A percentile compares a stretch with the other conserved stretches of the same genome.
Evolutionary conservation across 345 rosid species (phyloP).

Genomic region (Cardiospermum halicacabum): DNA sequence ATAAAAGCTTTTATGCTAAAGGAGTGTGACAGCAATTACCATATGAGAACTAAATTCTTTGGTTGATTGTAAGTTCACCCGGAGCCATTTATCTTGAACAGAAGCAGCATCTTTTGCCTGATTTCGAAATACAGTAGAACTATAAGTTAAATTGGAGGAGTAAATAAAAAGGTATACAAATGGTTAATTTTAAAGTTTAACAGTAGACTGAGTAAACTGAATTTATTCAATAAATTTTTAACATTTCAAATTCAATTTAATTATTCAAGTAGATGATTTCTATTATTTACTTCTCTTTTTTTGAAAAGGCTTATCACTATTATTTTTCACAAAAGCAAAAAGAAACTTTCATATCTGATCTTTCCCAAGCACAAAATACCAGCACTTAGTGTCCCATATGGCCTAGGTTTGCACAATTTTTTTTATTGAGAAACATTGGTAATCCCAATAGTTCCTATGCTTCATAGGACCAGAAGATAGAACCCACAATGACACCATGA

Average conservation of each 20-base stretch:
- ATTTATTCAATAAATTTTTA: background rate
- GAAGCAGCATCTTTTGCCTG: conserved; percentile 83
- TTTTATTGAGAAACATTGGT: no score
- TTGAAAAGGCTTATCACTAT: no score
- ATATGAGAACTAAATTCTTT: conserved; percentile 95
- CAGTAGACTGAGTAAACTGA: background rate
- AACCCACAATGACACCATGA: background rate
- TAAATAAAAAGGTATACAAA: conserved; percentile 8
- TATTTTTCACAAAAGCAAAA: no score
- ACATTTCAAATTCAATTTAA: background rate
- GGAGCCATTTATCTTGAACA: conserved; percentile 87
- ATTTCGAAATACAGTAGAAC: conserved; percentile 11
- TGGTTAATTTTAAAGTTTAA: background rate
- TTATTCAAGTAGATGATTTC: no score
- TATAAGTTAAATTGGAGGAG: conserved; percentile 5
- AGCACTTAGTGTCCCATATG: no score
- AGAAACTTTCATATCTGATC: no score
- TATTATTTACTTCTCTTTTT: no score
- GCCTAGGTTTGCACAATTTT: background rate
- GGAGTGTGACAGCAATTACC: conserved; percentile 31
- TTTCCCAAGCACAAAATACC: no score
- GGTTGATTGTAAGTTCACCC: conserved; percentile 86
- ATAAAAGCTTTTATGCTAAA: conserved; percentile 2
- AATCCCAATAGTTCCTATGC: background rate
- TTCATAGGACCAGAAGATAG: no score